Percentiles rank a stretch among this genome's conserved stretches.
Evolutionary conservation across 441 rosid species (phyloP).

Genomic region (Arabidopsis hybrid): DNA sequence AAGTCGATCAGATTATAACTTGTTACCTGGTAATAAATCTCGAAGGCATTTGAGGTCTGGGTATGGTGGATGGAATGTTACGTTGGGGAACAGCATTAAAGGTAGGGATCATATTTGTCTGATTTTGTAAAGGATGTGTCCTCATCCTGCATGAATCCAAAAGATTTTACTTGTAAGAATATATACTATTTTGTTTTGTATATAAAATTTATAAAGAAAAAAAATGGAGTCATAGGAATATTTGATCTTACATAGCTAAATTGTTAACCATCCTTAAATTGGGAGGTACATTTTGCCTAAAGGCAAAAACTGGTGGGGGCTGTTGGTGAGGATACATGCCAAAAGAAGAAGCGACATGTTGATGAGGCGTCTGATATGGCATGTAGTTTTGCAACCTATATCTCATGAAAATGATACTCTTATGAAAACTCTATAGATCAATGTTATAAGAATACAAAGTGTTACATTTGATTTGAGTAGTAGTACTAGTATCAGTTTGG

Average conservation of each 20-base stretch:
- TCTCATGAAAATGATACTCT: neutral
- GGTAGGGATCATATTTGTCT: neutral
- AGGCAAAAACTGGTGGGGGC: neutral
- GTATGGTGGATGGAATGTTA: neutral
- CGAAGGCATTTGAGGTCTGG: neutral
- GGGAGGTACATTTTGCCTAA: neutral
- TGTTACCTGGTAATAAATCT: neutral
- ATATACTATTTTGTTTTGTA: neutral
- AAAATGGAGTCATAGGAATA: neutral
- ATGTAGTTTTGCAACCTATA: conserved; percentile 1
- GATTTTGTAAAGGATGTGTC: neutral
- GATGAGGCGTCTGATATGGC: neutral
- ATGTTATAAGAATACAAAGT: neutral
- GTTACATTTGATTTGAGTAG: neutral
- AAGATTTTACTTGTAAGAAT: neutral
- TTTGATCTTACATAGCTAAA: conserved; percentile 9
- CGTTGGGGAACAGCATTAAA: neutral
- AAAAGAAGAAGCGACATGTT: neutral
- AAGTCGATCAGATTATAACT: neutral
- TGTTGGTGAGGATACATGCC: conserved; percentile 7
- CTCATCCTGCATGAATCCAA: neutral
- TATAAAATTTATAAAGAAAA: neutral
- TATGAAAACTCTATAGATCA: neutral
- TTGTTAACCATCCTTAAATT: neutral
- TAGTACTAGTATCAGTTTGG: neutral